Evolutionary conservation across 768 basidiomycete species (phyloP).

Genomic region (Dacryopinax primogenitus): DNA sequence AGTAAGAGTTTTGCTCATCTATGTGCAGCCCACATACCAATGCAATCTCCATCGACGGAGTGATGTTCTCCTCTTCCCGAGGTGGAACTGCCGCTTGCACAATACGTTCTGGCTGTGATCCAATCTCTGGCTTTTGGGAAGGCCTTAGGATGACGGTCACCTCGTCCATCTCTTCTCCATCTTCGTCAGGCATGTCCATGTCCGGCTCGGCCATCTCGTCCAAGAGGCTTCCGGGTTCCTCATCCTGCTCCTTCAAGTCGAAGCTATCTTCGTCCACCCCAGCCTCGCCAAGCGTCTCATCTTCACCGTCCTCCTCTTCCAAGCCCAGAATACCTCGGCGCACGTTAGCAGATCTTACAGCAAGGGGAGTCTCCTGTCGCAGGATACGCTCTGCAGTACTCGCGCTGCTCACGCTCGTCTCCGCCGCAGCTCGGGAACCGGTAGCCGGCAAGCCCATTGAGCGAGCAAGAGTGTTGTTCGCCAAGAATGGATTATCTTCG

Average conservation of each 20-base stretch:
- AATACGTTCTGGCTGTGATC: background rate
- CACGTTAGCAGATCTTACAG: background rate
- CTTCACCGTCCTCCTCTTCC: constrained; percentile 2
- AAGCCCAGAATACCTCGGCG: background rate
- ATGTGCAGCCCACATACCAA: background rate
- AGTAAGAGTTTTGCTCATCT: background rate
- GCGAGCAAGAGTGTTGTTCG: background rate
- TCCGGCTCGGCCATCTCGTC: constrained; percentile 4
- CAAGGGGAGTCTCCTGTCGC: background rate
- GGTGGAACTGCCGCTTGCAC: background rate
- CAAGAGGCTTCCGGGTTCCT: background rate
- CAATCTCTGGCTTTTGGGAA: background rate
- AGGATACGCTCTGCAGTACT: background rate
- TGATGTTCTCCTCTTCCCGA: background rate
- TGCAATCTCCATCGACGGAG: background rate
- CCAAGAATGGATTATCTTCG: background rate
- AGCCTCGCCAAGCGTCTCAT: background rate
- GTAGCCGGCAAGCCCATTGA: background rate
- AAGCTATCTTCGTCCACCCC: background rate
- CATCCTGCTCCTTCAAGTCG: background rate
- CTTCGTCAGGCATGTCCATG: background rate
- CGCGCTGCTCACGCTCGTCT: background rate
- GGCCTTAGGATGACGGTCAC: background rate
- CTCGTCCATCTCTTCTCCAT: background rate
- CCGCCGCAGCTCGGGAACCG: background rate